Evolutionary conservation across 2,329 filamentous ascomycete genomes (phyloP), one percentile per base, ranked within the genome.

Genomic region (Pestalotiopsis fici): DNA sequence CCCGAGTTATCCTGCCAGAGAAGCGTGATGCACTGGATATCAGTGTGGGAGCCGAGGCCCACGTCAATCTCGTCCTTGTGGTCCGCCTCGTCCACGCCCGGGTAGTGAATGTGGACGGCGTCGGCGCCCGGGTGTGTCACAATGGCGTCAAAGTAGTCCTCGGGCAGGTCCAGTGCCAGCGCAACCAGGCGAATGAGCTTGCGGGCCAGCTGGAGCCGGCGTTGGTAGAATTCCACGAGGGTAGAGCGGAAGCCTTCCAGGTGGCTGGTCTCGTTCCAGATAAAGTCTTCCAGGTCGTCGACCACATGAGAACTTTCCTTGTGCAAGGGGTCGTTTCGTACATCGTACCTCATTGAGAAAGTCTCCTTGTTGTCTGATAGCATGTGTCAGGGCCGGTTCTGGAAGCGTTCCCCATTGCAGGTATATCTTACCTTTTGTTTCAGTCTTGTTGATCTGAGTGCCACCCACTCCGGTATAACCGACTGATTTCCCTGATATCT

Each of bases 11-110:
- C 83, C 61, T 85, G 83, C 13, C 80, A 78, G 2, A 86, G 76
- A 64, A 84, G 83, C 1, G 83, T 86, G 66, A 85, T 81, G 67
- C 82, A 83, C 60, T 83, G 79, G 27, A 83, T 82, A 67, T 86
- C 84, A 7, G 84, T 86, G 67, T 86, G 84, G 1, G 84, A 78
- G 18, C 80, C 80, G 31, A 82, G 83, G 3, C 76, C 76, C 12
- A 78, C 72, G 37, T 70, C 65, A n/a, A 59, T 43, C 3, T 54
- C 55, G 70, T 75, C 27, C 74, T 72, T 12, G 66, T 67, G 47
- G 69, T 62, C 79, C 5, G 64, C 67, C 12, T 67, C 47, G 2
- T 69, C 60, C 11, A 76, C 69, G 50, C 68, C 73, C 9, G 82
- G 84, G 66, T 86, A 86, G 68, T 83, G 82, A 66, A 83, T 71